These are phyloP conservation scores for Gnomoniopsis smithogilvyi DNA, from an alignment of 2,329 filamentous ascomycete genomes.

Conservation along the genomic window DNA sequence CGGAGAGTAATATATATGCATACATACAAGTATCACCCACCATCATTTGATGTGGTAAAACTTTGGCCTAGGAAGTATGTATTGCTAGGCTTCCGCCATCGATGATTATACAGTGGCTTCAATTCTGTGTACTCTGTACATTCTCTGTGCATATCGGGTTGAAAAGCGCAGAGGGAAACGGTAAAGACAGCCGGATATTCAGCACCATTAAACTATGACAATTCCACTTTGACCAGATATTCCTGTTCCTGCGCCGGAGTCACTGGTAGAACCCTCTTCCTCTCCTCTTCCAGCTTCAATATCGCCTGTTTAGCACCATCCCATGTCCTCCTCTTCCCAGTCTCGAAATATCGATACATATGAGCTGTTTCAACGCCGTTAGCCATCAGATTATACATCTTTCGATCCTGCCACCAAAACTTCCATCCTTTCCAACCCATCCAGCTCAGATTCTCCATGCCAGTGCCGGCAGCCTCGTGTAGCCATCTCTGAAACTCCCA, in stretches of 20 bases:
- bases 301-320: conserved; percentile 18
- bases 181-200: too few relatives aligned
- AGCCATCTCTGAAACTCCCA: conserved; percentile 17
- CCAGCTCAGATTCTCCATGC: conserved; percentile 17
- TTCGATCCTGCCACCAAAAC: conserved; percentile 17
- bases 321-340: conserved; percentile 20
- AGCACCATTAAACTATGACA: too few relatives aligned
- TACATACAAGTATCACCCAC: too few relatives aligned
- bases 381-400: conserved; percentile 17
- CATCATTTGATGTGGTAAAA: too few relatives aligned
- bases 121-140: too few relatives aligned
- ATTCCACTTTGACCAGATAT: background rate
- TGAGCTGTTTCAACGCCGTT: conserved; percentile 19
- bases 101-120: too few relatives aligned
- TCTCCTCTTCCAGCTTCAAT: conserved; percentile 14
- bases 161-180: too few relatives aligned
- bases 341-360: conserved; percentile 18
- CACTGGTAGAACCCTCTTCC: conserved; percentile 6
- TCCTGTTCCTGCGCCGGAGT: conserved; percentile 13
- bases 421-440: conserved; percentile 17
- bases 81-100: too few relatives aligned
- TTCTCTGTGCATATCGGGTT: too few relatives aligned
- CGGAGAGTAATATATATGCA: too few relatives aligned
- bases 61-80: too few relatives aligned
- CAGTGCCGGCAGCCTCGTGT: conserved; percentile 17